A percentile compares a stretch with the other conserved stretches of the same genome.
phyloP scores from a whole-genome alignment of 2,329 filamentous ascomycete species.

The Biscogniauxia mediterranea region DNA sequence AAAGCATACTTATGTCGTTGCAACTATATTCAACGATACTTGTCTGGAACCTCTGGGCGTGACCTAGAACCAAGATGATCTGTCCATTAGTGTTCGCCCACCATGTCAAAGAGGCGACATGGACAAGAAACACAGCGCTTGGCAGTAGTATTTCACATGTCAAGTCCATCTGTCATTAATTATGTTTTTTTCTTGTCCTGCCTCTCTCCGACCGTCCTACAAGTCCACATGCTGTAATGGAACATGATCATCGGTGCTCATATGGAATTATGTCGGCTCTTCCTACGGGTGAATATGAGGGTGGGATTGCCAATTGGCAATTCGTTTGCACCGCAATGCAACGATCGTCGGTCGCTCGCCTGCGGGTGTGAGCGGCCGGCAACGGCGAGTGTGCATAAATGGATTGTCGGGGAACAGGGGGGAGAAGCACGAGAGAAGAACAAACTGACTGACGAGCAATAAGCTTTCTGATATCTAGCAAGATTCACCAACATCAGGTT shows the following conservation, averaged over 20 bases:
- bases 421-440: background rate
- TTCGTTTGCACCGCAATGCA: constrained; percentile 3
- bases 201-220: background rate
- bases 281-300: constrained; percentile 18
- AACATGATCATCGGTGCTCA: constrained; percentile 22
- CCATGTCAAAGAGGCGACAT: background rate
- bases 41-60: background rate
- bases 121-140: background rate
- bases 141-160: background rate
- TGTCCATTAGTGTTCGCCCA: background rate
- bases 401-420: background rate
- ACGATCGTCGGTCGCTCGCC: background rate
- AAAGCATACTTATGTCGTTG: background rate
- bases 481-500: background rate
- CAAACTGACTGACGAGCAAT: background rate
- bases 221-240: constrained; percentile 9
- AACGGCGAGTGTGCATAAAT: background rate
- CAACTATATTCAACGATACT: background rate
- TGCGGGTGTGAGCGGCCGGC: background rate
- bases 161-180: background rate
- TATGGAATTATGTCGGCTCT: constrained; percentile 23
- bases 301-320: constrained; percentile 12
- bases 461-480: too few species aligned
- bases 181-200: background rate
- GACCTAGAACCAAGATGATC: background rate